Base-by-base conservation (phyloP, 352 stramenopile genomes). In the Pythium oligandrum region DNA sequence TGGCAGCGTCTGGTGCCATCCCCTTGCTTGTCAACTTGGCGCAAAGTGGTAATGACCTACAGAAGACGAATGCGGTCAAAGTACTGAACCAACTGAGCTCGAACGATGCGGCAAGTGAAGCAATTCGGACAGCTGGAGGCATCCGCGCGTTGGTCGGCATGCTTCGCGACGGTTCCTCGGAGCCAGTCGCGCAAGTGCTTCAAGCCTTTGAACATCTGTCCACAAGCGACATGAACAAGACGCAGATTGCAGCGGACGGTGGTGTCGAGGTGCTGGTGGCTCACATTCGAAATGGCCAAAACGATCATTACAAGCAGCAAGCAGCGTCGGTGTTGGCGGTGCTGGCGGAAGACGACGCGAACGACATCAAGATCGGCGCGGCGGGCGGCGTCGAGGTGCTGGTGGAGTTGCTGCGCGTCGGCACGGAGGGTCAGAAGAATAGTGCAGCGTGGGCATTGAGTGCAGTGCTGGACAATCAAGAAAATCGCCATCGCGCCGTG, bases 391-490 rank as follows among this genome's bases (percentile, higher is more conserved):
- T 65, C 42, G 9, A 50, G 8, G 45, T 48, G n/a, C 17, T 65
- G 0, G 52, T 65, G 5, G 30, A 56, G 33, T 52, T 65, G 3
- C 40, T 45, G 35, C 42, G 49, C 11, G 31, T n/a, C 10, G 58
- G 58, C 12, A 48, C 45, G 2, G 52, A 60, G 30, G 34, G 35
- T 35, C 51, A 60, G n/a, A 65, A 65, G 17, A 51, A 56, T 3
- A 51, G 57, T 34, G 58, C 58, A 33, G 58, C 47, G 35, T 65
- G 58, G 58, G 58, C 58, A 3, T 43, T 65, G 17, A 32, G 45
- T 7, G 55, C 52, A 38, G 35, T 61, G 8, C 37, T 44, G 6
- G 52, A 61, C 55, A 4, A 55, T 36, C 10, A 51, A n/a, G 34
- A 37, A 26, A 61, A 61, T 17, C 37, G 40, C 6, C 12, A 34